Base-by-base conservation (phyloP, 352 stramenopile genomes). In the Saprolegnia parasitica region DNA sequence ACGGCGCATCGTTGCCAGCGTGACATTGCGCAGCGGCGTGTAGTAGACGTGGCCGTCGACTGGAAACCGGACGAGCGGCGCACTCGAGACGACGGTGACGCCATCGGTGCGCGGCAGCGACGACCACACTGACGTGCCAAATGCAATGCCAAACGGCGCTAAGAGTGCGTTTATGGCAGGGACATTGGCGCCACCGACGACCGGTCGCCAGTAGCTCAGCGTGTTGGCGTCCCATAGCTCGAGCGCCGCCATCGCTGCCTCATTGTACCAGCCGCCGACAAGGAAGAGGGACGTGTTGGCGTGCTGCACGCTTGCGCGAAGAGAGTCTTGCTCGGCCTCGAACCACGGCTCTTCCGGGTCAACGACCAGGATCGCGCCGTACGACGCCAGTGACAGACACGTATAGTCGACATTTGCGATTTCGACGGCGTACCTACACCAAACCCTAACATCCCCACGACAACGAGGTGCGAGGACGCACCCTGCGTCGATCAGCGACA, bases 271-370 rank as follows among this genome's bases (percentile, higher is more conserved):
- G 66, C 93, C 87, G 18, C 79, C 84, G 65, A 95, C 84, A 32
- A 95, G 75, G 21, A 95, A 66, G 16, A 91, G 65, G 0, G 80
- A 91, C 13, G 89, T 77, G 57, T 89, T 88, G 24, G 73, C 13
- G 63, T 88, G 86, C 67, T 85, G 86, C 58, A 92, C 68, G 15
- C 81, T 88, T 24, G 74, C 61, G 18, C 83, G 71, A 0, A 96
- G 54, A 0, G 77, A 81, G 0, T 71, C 70, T 4, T 89, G 79
- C 72, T 96, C 88, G 24, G 86, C 78, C 10, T 72, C 58, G 46
- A 89, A 90, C 61, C 89, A 93, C 40, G 81, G 81, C 68, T 94
- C 87, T 57, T 96, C 89, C 0, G 87, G 77, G 47, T 96, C 89
- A 0, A 93, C 82, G 0, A 96, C 37, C 56, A 96, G 72, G 23